Conservation (phyloP, 805 yeast species). For the Nakazawaea anatomiae region DNA sequence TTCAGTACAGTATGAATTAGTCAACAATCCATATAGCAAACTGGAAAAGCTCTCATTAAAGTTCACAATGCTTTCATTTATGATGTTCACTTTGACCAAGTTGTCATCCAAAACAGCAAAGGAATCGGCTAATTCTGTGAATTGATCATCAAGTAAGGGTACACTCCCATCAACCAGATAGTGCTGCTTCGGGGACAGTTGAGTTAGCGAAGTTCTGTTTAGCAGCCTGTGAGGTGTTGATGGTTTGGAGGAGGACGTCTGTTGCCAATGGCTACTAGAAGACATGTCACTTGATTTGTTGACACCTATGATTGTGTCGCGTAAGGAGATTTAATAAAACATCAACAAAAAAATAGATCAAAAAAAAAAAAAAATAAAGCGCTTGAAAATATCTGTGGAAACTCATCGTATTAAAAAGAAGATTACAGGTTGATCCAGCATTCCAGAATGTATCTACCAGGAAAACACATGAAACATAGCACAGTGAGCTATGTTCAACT, state of each 20-base stretch:
- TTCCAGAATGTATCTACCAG: not conserved
- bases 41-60: constrained; percentile 40
- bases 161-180: constrained; percentile 31
- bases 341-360: not conserved
- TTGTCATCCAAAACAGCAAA: constrained; percentile 30
- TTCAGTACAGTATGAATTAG: constrained; percentile 41
- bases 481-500: constrained; percentile 1
- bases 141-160: constrained; percentile 29
- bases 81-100: constrained; percentile 27
- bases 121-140: constrained; percentile 29
- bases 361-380: not conserved
- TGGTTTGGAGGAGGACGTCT: constrained; percentile 9
- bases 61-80: constrained; percentile 28
- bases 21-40: constrained; percentile 37
- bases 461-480: not conserved
- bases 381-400: too few relatives aligned
- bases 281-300: not conserved
- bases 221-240: constrained; percentile 13
- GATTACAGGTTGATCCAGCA: not conserved
- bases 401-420: too few relatives aligned
- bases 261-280: not conserved
- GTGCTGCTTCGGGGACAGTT: constrained; percentile 33
- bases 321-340: not conserved
- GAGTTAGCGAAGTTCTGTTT: constrained; percentile 21
- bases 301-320: not conserved